A percentile compares a stretch with the other conserved stretches of the same genome.
These are phyloP conservation scores for Rhynchosporium graminicola DNA, from an alignment of 2,329 filamentous ascomycete genomes.

Conservation along the genomic window DNA sequence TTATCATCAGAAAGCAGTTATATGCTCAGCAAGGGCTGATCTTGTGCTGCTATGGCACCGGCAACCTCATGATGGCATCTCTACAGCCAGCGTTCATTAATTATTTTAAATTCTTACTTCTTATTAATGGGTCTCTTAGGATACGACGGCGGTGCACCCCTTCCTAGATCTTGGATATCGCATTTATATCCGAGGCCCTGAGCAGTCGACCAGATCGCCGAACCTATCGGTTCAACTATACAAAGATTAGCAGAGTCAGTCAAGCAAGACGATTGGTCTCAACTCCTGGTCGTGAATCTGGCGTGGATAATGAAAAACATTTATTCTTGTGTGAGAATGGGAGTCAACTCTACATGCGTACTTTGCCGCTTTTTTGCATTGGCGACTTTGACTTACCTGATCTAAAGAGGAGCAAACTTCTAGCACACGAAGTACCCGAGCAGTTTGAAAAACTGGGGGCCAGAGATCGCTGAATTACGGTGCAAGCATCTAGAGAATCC, in stretches of 20 bases:
- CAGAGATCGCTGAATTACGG: too few relatives aligned
- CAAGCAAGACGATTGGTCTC: background rate
- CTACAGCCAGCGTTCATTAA: too few relatives aligned
- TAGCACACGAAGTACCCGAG: background rate
- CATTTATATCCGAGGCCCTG: background rate
- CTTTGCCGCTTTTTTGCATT: background rate
- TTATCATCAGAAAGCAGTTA: too few relatives aligned
- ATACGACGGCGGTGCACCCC: background rate
- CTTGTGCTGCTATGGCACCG: too few relatives aligned
- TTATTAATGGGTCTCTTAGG: background rate
- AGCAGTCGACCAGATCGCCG: background rate
- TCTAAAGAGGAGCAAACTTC: background rate
- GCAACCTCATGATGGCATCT: too few relatives aligned
- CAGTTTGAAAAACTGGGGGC: background rate
- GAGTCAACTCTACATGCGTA: background rate
- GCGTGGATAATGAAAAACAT: background rate
- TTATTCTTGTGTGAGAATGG: conserved; percentile 3
- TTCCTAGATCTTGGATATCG: background rate
- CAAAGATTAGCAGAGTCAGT: background rate
- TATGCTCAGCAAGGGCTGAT: too few relatives aligned
- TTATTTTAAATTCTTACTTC: too few relatives aligned
- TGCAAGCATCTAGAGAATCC: too few relatives aligned
- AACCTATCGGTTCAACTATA: background rate
- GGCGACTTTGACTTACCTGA: background rate
- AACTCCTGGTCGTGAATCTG: background rate